Percentiles rank a stretch among this genome's conserved stretches.
Conservation (phyloP, 345 rosid genomes). For the Gossypium sturtianum region DNA sequence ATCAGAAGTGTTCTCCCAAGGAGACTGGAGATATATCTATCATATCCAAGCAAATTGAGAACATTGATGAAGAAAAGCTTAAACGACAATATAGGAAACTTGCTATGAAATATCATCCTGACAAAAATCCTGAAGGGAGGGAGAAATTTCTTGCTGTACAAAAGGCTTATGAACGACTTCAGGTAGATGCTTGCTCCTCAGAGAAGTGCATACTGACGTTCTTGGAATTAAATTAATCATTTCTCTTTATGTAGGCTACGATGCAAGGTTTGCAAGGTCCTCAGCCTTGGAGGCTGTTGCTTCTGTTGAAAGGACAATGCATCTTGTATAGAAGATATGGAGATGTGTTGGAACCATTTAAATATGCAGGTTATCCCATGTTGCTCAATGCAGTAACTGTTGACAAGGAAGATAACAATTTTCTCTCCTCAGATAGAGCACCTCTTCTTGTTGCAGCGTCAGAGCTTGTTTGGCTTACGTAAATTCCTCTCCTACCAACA, state of each 20-base stretch:
- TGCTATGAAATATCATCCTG: conserved; percentile 99
- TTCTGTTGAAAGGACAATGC: conserved; percentile 91
- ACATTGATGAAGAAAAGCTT: conserved; percentile 96
- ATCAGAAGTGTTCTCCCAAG: conserved; percentile 32
- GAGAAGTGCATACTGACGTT: conserved; percentile 10
- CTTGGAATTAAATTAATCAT: not conserved
- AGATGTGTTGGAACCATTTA: conserved; percentile 81
- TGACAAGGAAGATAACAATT: conserved; percentile 85
- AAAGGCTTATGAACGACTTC: conserved; percentile 96
- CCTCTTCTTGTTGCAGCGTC: conserved; percentile 99
- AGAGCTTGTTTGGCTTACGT: conserved; percentile 95
- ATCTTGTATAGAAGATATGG: conserved; percentile 90
- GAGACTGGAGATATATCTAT: conserved; percentile 45
- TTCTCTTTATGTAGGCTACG: conserved; percentile 62
- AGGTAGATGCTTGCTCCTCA: conserved; percentile 42
- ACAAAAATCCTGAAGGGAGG: conserved; percentile 98
- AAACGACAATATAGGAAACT: conserved; percentile 99
- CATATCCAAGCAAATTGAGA: conserved; percentile 87
- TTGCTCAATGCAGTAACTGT: conserved; percentile 87
- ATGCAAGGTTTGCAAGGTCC: conserved; percentile 99
- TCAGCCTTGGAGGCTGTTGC: conserved; percentile 96
- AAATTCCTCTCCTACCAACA: conserved; percentile 17
- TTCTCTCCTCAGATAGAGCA: conserved; percentile 80
- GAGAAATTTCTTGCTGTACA: conserved; percentile 97
- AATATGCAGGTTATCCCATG: conserved; percentile 99